phyloP scores from a whole-genome alignment of 371 early-diverging fungal species.

The Rhizopus sp. region DNA sequence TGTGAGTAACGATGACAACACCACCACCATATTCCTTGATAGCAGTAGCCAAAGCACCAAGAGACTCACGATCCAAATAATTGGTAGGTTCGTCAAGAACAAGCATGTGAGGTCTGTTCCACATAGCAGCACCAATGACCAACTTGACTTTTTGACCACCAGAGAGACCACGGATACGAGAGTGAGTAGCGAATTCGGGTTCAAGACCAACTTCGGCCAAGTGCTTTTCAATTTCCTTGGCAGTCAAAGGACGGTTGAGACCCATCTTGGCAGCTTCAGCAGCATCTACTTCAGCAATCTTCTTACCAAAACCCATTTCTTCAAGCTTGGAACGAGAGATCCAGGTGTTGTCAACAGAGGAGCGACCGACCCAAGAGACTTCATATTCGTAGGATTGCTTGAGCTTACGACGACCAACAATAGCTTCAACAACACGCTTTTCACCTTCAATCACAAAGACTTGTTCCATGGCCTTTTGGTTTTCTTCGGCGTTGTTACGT shows the following conservation, averaged over 20 bases:
- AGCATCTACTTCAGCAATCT: conserved; percentile 66
- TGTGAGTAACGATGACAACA: conserved; percentile 79
- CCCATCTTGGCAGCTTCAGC: conserved; percentile 67
- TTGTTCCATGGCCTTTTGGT: conserved; percentile 67
- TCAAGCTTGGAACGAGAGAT: conserved; percentile 71
- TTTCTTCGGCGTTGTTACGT: conserved; percentile 63
- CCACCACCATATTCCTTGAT: conserved; percentile 73
- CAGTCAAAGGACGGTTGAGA: conserved; percentile 64
- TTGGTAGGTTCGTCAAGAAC: conserved; percentile 92
- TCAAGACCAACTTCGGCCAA: conserved; percentile 70
- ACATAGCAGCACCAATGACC: conserved; percentile 83
- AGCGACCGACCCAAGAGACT: conserved; percentile 61
- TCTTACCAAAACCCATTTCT: conserved; percentile 68
- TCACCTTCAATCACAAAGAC: conserved; percentile 64
- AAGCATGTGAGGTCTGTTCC: conserved; percentile 85
- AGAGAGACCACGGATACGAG: conserved; percentile 83
- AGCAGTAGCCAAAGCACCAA: conserved; percentile 71
- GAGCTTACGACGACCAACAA: conserved; percentile 71
- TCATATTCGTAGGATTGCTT: conserved; percentile 73
- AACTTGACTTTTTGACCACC: conserved; percentile 94
- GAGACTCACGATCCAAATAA: conserved; percentile 78
- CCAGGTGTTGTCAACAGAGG: conserved; percentile 71
- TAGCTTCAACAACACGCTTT: conserved; percentile 62
- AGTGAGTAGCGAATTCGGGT: conserved; percentile 78
- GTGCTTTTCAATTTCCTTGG: conserved; percentile 72